Evolutionary conservation across 2,329 filamentous ascomycete species (phyloP), one percentile per base, ranked within the genome.

Genomic region (Coniochaeta pulveracea): DNA sequence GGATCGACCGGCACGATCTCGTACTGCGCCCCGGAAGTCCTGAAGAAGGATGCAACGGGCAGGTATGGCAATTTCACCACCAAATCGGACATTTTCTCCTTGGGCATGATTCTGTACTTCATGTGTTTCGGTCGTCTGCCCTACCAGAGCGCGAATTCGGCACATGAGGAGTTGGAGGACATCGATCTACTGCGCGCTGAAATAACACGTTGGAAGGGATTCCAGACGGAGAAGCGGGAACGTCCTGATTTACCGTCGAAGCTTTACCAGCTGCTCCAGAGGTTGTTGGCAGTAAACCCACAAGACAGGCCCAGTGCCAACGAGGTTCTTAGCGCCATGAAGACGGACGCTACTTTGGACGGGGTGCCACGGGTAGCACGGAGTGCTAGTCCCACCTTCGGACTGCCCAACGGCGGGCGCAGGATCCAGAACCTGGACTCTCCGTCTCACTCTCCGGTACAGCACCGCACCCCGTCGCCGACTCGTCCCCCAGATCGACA

Each of bases 101-200:
- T 98, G 0, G 91, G 91, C 31, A 95, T 98, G 89, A 96, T 96
- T 36, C 69, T 98, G 4, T 93, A 96, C 55, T 98, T 98, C 50
- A 81, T 98, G 68, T 98, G 91, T 53, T 98, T 98, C 51, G 85
- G 81, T 2, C 72, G 80, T 29, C 67, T 98, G 9, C 91, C 91
- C 0, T 98, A 96, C 50, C 66, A 61, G 16, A 83, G 80, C 45
- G 85, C 88, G 34, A 89, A 96, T 50, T 69, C 80, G 4, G 67
- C 93, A 15, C 76, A 94, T 38, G 89, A 96, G 54, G 89, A 96
- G 49, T 77, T 85, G 35, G 91, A 98, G 51, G 86, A 96, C 43
- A 66, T 95, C 5, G 86, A 95, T 45, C 65, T 78, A 43, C 67
- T 98, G 19, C 76, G 88, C 26, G 80, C 69, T 3, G 91, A 98